Evolutionary conservation across 768 basidiomycete species (phyloP), one percentile per base, ranked within the genome.

Genomic region (Pisolithus microcarpus): DNA sequence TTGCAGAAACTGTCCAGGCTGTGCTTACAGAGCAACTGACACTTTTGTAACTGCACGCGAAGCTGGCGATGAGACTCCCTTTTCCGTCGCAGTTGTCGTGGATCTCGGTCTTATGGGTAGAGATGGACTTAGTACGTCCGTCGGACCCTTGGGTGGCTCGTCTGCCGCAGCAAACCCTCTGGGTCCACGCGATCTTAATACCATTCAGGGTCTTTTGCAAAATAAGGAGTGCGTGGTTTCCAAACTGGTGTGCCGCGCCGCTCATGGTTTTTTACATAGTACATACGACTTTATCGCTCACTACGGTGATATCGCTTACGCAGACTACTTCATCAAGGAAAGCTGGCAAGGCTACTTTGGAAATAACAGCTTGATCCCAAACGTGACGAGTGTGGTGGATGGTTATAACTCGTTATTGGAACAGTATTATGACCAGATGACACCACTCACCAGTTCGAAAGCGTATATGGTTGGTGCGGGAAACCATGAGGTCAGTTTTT

Each of bases 281-380:
- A 63, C 63, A 9, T 64, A 46, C 18, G 56, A 65, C 3, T 64
- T 63, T 38, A 49, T 65, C 5, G 63, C 59, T 45, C 63, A 64
- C 24, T 56, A 44, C 9, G 63, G 63, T 5, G 63, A 57, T 43
- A 54, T 65, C 8, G 61, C 63, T 8, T 64, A 63, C 24, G 38
- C 63, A 5, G 63, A 65, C 48, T 65, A 65, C 51, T 63, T 64
- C 18, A 61, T 64, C 40, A 57, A 54, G 13, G 63, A 64, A 38
- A 64, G 63, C n/a, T 64, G 63, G 63, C 10, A 64, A 43, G 63
- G 63, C 24, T 65, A 64, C 50, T 64, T 64, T 39, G 63, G 63
- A 5, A 65, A 58, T 19, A 13, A 61, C 31, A 65, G 57, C 40
- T 54, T 63, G 1, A 55, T 64, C 36, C 59, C 57, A 0, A 64